Conservation (phyloP, 2,329 filamentous ascomycete species). For the Grosmannia penicillata region DNA sequence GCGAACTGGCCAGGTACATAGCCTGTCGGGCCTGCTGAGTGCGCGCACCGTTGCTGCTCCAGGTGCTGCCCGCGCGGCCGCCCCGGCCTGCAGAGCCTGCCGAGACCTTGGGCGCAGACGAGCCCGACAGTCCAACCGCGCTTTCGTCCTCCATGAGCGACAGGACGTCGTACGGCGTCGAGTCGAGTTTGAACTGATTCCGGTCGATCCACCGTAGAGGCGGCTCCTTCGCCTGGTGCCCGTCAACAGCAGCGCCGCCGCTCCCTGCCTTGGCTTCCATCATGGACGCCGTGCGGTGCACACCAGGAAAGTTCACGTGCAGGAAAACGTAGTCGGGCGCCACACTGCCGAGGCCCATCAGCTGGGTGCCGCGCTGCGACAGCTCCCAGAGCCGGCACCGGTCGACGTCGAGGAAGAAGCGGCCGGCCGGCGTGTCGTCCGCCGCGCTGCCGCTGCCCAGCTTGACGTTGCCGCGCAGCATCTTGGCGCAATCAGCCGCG, state of each 20-base stretch:
- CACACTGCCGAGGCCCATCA: conserved; percentile 18
- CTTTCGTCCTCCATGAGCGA: conserved; percentile 14
- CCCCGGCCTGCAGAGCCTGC: conserved; percentile 1
- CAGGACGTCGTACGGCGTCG: conserved; percentile 25
- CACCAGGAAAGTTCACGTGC: conserved; percentile 14
- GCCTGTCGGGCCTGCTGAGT: conserved; percentile 5
- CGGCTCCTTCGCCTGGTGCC: conserved; percentile 6
- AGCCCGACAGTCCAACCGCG: conserved; percentile 12
- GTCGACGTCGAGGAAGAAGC: conserved; percentile 22
- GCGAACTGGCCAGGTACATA: conserved; percentile 14
- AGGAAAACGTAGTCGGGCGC: conserved; percentile 24
- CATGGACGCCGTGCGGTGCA: background rate
- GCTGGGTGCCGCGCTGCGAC: conserved; percentile 18
- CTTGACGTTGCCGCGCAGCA: conserved; percentile 8
- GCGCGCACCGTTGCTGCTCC: background rate
- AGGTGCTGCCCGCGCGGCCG: background rate
- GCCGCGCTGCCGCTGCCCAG: conserved; percentile 2
- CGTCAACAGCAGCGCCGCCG: no score
- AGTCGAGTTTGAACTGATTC: conserved; percentile 24
- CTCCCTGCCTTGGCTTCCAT: background rate
- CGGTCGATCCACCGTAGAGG: conserved; percentile 21
- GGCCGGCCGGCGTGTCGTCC: conserved; percentile 8
- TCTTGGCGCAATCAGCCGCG: conserved; percentile 3
- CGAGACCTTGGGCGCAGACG: no score
- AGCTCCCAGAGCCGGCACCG: conserved; percentile 32